phyloP scores from a whole-genome alignment of 148 eudicot genomes.

The Diospyros kaki region DNA sequence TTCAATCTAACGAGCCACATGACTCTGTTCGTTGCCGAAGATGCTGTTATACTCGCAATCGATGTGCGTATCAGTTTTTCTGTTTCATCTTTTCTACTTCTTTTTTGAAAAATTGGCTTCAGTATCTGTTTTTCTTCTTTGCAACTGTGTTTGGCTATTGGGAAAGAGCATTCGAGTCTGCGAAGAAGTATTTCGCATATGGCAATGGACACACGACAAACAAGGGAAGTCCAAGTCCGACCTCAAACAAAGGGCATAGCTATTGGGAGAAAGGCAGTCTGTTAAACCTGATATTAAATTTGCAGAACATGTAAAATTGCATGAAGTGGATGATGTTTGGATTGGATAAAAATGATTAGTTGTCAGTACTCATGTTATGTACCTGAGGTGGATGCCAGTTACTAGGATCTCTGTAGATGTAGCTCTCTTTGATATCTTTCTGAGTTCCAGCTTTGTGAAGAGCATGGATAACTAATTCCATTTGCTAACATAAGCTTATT shows the following conservation, averaged over 20 bases:
- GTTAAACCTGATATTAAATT: no score
- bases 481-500: neutral
- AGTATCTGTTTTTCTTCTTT: neutral
- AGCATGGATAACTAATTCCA: neutral
- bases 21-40: conserved; percentile 80
- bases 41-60: conserved; percentile 79
- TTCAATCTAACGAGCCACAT: conserved; percentile 86
- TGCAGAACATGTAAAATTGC: neutral
- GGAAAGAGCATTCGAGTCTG: neutral
- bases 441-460: neutral
- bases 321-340: neutral
- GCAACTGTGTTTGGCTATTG: neutral
- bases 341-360: neutral
- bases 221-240: no score
- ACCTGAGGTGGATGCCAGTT: no score
- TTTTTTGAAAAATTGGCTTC: neutral
- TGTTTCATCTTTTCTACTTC: neutral
- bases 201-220: no score
- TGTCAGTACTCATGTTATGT: no score
- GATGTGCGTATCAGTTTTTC: conserved; percentile 44
- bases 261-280: no score
- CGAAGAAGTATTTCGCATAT: no score
- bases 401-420: no score
- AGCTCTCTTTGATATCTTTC: no score
- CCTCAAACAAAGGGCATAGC: no score